Conservation (phyloP, 768 basidiomycete species). For the Leccinum ochraceum region DNA sequence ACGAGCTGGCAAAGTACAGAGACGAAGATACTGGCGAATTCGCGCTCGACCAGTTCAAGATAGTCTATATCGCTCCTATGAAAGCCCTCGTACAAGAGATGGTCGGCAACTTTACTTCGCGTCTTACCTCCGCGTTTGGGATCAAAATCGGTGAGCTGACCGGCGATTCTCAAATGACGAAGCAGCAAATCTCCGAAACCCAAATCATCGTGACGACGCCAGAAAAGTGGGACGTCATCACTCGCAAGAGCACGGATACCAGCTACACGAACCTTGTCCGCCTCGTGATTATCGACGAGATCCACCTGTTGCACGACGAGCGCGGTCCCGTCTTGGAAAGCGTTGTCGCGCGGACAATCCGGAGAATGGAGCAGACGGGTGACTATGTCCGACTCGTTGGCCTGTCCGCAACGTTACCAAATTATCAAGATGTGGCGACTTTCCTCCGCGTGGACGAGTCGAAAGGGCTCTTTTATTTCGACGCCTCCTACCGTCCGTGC, state of each 20-base stretch:
- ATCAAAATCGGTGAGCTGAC: slow-evolving; percentile 94
- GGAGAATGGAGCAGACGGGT: slow-evolving; percentile 91
- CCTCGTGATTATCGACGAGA: slow-evolving; percentile 97
- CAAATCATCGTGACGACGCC: slow-evolving; percentile 99
- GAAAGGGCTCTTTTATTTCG: slow-evolving; percentile 96
- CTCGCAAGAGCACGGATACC: slow-evolving; percentile 95
- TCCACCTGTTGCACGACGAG: slow-evolving; percentile 97
- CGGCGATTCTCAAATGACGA: slow-evolving; percentile 97
- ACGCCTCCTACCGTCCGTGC: slow-evolving; percentile 91
- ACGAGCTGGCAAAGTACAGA: slow-evolving; percentile 87
- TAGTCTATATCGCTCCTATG: slow-evolving; percentile 96
- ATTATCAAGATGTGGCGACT: slow-evolving; percentile 96
- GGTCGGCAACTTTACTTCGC: slow-evolving; percentile 89
- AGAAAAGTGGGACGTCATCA: slow-evolving; percentile 99
- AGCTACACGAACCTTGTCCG: slow-evolving; percentile 96
- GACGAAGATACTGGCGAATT: slow-evolving; percentile 78
- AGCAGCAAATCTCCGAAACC: slow-evolving; percentile 94
- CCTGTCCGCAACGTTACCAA: slow-evolving; percentile 95
- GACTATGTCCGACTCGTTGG: slow-evolving; percentile 95
- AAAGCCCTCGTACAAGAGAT: slow-evolving; percentile 99
- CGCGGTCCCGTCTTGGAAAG: slow-evolving; percentile 96
- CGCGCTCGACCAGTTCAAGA: slow-evolving; percentile 90
- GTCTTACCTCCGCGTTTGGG: slow-evolving; percentile 62
- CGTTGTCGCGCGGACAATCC: slow-evolving; percentile 85
- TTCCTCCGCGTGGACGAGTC: slow-evolving; percentile 93